Percentiles rank a stretch among this genome's conserved stretches.
Evolutionary conservation across 768 basidiomycete species (phyloP).

Genomic region (Termitomyces sp.): DNA sequence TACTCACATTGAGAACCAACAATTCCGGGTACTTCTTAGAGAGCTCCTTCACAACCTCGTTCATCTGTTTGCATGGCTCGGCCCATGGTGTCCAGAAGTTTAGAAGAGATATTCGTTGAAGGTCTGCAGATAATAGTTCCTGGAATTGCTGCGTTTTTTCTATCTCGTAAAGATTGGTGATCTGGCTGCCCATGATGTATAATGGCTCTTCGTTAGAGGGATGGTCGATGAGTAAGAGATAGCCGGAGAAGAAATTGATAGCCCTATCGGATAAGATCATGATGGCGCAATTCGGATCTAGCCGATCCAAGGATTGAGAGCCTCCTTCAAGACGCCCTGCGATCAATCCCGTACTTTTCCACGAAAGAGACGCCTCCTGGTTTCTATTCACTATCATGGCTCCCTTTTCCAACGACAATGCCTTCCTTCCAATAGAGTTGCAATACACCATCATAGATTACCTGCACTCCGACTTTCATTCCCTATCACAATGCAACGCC

Average conservation of each 20-base stretch:
- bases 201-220: not conserved
- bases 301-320: not conserved
- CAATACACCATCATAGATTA: conserved; percentile 19
- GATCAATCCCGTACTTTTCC: not conserved
- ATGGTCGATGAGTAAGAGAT: conserved; percentile 14
- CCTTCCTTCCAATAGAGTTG: conserved; percentile 17
- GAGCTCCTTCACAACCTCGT: conserved; percentile 67
- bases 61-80: conserved; percentile 87
- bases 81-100: conserved; percentile 97
- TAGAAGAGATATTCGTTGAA: conserved; percentile 77
- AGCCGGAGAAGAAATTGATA: not conserved
- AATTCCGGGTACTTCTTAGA: conserved; percentile 63
- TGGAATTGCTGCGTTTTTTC: conserved; percentile 70
- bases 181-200: not conserved
- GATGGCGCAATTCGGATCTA: conserved; percentile 16
- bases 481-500: conserved; percentile 12
- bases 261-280: conserved; percentile 15
- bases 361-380: not conserved
- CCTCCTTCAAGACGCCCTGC: too few species aligned
- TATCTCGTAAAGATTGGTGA: conserved; percentile 35
- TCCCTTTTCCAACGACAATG: not conserved
- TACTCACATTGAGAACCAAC: conserved; percentile 68
- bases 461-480: conserved; percentile 8
- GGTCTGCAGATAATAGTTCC: conserved; percentile 64
- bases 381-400: not conserved